Evolutionary conservation across 345 rosid genomes (phyloP).

Genomic region (Ceriops tagal): DNA sequence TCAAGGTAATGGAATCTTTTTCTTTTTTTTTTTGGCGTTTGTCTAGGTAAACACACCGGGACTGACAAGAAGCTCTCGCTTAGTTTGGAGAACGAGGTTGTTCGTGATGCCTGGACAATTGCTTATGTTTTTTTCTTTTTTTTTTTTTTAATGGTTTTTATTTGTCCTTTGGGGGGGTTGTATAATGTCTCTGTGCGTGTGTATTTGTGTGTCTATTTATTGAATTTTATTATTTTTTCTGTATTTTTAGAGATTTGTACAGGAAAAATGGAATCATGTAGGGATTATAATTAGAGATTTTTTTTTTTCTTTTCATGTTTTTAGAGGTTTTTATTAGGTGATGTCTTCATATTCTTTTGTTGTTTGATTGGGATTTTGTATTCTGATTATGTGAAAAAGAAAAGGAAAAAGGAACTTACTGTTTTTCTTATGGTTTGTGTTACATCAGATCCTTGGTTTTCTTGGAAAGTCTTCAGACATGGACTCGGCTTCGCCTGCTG

Average conservation of each 20-base stretch:
- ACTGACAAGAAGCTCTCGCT: constrained; percentile 78
- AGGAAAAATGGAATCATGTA: no score
- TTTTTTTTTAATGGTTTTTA: not conserved
- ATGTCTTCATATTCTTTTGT: no score
- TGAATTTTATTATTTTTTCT: no score
- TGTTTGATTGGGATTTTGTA: no score
- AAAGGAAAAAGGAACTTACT: not conserved
- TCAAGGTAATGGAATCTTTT: not conserved
- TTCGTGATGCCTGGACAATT: not conserved
- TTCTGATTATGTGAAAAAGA: not conserved
- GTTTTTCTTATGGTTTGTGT: not conserved
- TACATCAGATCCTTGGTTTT: constrained; percentile 73
- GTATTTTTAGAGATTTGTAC: no score
- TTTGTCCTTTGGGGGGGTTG: not conserved
- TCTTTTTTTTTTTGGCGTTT: constrained; percentile 6
- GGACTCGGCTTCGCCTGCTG: constrained; percentile 76
- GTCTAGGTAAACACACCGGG: constrained; percentile 83
- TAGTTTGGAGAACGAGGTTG: constrained; percentile 92
- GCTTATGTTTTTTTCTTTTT: not conserved
- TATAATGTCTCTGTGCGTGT: no score
- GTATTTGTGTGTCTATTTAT: no score
- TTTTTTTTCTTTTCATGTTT: no score
- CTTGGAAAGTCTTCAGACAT: constrained; percentile 78
- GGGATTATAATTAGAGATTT: no score
- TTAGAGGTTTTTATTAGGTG: no score